These are phyloP conservation scores for Aurantiochytrium sp. DNA, from an alignment of 108 stramenopile species.

Conservation along the genomic window DNA sequence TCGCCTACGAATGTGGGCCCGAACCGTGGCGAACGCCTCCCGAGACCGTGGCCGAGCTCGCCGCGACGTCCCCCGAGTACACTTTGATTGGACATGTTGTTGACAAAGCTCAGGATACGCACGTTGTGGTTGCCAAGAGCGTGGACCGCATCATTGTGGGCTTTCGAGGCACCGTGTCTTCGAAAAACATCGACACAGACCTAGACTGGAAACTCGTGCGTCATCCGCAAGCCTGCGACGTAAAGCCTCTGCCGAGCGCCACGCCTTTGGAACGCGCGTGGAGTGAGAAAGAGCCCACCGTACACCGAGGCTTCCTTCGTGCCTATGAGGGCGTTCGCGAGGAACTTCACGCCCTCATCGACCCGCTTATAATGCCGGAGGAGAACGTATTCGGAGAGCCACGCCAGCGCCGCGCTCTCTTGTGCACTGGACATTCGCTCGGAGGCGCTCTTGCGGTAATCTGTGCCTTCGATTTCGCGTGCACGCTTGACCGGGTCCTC, in stretches of 20 bases:
- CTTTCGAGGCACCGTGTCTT: neutral
- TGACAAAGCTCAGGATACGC: neutral
- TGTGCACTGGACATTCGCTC: neutral
- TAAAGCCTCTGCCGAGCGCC: neutral
- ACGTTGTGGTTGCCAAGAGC: neutral
- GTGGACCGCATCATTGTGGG: neutral
- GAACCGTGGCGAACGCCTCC: neutral
- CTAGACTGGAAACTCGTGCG: neutral
- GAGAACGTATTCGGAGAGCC: no score
- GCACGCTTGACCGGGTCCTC: neutral
- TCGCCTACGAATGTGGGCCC: neutral
- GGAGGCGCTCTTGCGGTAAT: neutral
- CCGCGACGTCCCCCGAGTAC: neutral
- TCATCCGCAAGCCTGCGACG: neutral
- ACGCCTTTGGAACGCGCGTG: neutral
- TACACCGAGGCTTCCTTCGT: neutral
- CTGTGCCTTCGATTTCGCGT: conserved; percentile 6
- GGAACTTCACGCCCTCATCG: neutral
- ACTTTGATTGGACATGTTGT: neutral
- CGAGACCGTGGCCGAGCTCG: neutral
- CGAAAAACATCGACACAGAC: neutral
- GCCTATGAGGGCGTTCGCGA: neutral
- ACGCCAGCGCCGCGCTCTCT: neutral
- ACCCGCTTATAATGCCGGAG: neutral
- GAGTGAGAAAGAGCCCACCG: neutral